Percentiles rank a stretch among this genome's conserved stretches.
These are phyloP conservation scores for Hebeloma cylindrosporum DNA, from an alignment of 768 basidiomycete genomes.

Conservation along the genomic window DNA sequence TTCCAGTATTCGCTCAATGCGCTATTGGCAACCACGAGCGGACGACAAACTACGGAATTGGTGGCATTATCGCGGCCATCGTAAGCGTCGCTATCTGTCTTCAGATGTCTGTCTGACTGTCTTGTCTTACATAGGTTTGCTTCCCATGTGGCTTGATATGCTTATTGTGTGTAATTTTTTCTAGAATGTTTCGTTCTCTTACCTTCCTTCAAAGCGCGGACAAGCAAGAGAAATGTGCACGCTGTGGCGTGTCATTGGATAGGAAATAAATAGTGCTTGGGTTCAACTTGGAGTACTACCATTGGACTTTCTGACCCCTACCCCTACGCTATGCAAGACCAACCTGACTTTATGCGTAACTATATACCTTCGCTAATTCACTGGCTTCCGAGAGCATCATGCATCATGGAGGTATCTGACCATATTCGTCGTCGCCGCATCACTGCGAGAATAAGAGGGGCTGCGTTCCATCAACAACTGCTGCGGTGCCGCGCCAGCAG, in stretches of 20 bases:
- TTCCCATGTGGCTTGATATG: constrained; percentile 27
- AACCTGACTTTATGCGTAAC: too few species aligned
- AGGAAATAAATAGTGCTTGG: too few species aligned
- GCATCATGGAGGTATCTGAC: too few species aligned
- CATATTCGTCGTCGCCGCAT: too few species aligned
- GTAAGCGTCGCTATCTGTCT: constrained; percentile 14
- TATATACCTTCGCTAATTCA: too few species aligned
- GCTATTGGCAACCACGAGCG: constrained; percentile 23
- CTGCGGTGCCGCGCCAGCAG: too few species aligned
- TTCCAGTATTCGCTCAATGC: constrained; percentile 21
- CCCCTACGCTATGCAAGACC: too few species aligned
- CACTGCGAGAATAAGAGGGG: too few species aligned
- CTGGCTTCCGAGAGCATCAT: too few species aligned
- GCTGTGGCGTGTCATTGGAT: constrained; percentile 11
- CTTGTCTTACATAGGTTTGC: constrained; percentile 14
- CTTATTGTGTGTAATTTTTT: constrained; percentile 16
- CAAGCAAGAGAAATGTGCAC: constrained; percentile 12
- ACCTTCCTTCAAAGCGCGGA: constrained; percentile 5
- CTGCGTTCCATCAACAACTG: too few species aligned
- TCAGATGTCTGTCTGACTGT: not conserved
- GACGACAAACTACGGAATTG: constrained; percentile 22
- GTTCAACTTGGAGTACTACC: too few species aligned
- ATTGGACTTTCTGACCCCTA: too few species aligned
- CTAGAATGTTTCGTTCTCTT: not conserved
- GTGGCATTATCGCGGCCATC: constrained; percentile 27